Evolutionary conservation across 2,329 filamentous ascomycete genomes (phyloP).

Genomic region (Trichoderma sp.): DNA sequence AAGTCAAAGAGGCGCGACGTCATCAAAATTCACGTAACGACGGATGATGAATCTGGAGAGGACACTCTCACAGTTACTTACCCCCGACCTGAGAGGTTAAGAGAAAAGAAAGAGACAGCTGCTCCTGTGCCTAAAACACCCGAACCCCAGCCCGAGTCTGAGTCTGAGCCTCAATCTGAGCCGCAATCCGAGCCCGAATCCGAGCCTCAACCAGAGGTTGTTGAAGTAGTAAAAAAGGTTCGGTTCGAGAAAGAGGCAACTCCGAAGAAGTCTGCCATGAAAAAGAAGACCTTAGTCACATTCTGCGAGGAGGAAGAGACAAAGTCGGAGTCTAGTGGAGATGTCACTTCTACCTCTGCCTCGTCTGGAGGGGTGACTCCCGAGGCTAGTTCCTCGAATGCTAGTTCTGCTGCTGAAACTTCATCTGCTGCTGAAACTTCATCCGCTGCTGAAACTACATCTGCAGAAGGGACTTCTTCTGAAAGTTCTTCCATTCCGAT

Average conservation of each 20-base stretch:
- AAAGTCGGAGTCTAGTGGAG: not conserved
- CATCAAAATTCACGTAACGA: constrained; percentile 43
- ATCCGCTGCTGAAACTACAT: constrained; percentile 12
- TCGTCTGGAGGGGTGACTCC: constrained; percentile 23
- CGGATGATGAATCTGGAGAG: constrained; percentile 50
- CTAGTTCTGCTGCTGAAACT: not conserved
- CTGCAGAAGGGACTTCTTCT: constrained; percentile 23
- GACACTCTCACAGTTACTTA: constrained; percentile 50
- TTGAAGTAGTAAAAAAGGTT: constrained; percentile 39
- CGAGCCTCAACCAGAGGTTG: constrained; percentile 9
- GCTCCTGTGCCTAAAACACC: not conserved
- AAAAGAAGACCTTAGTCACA: constrained; percentile 34
- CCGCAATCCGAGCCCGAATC: not conserved
- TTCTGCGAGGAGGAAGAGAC: constrained; percentile 25
- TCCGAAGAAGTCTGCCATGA: constrained; percentile 38
- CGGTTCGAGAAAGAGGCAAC: constrained; percentile 38
- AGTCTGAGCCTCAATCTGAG: constrained; percentile 15
- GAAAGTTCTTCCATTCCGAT: constrained; percentile 27
- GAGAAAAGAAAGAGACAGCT: constrained; percentile 6
- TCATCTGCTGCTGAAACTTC: constrained; percentile 12
- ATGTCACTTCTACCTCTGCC: constrained; percentile 16
- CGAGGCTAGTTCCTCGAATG: constrained; percentile 5
- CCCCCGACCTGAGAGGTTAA: constrained; percentile 37
- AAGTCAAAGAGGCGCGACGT: constrained; percentile 29
- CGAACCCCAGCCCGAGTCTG: constrained; percentile 17